Percentiles rank a stretch among this genome's conserved stretches.
Conservation (phyloP, 164 flowering plant species). For the Tetracentron sinense region DNA sequence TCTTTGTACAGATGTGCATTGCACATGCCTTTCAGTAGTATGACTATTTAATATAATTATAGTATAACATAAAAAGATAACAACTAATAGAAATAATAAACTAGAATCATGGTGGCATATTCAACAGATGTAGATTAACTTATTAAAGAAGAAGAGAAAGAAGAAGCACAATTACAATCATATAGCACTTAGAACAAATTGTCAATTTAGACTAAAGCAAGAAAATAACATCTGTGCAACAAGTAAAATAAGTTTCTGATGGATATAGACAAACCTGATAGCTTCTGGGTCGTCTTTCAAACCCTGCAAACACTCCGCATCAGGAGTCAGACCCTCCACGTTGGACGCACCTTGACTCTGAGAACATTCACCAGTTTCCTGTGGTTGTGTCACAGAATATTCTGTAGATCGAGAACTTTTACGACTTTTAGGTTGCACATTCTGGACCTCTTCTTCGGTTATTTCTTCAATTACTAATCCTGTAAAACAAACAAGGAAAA, state of each 20-base stretch:
- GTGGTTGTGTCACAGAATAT: slow-evolving; percentile 28
- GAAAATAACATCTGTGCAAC: too few relatives aligned
- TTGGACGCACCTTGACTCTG: slow-evolving; percentile 18
- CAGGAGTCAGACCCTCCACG: slow-evolving; percentile 21
- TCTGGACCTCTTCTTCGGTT: slow-evolving; percentile 47
- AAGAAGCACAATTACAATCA: not conserved
- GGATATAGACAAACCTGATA: slow-evolving; percentile 46
- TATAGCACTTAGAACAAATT: not conserved
- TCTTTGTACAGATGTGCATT: too few relatives aligned
- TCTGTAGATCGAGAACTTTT: slow-evolving; percentile 25
- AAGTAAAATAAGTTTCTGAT: not conserved
- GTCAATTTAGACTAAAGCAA: not conserved
- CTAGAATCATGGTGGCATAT: too few relatives aligned
- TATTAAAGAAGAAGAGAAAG: not conserved
- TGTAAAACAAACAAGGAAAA: slow-evolving; percentile 20
- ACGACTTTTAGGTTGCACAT: slow-evolving; percentile 25
- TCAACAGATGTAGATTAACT: too few relatives aligned
- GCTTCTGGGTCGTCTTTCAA: slow-evolving; percentile 71
- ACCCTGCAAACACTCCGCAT: slow-evolving; percentile 42
- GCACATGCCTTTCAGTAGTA: too few relatives aligned
- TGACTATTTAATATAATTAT: too few relatives aligned
- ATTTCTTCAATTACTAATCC: slow-evolving; percentile 90
- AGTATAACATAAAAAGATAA: too few relatives aligned
- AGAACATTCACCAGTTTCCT: slow-evolving; percentile 22
- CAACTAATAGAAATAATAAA: too few relatives aligned